Evolutionary conservation across 805 yeast species (phyloP).

Genomic region (Ogataea henricii): DNA sequence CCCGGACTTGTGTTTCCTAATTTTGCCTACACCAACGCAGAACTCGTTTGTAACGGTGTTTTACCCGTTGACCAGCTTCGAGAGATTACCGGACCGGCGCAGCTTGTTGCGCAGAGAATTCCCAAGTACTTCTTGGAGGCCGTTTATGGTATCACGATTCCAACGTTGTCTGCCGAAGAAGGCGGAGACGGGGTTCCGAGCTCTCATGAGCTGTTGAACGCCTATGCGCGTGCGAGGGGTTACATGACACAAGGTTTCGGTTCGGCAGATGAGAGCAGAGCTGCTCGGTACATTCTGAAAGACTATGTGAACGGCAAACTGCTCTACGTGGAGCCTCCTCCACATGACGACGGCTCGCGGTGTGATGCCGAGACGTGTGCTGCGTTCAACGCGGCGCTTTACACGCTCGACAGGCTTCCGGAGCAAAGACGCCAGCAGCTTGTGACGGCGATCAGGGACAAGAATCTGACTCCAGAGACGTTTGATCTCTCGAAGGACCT

Average conservation of each 20-base stretch:
- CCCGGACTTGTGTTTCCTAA: slow-evolving; percentile 99
- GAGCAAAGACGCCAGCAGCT: slow-evolving; percentile 75
- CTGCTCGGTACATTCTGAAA: slow-evolving; percentile 87
- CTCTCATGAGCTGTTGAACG: slow-evolving; percentile 82
- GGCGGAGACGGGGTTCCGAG: slow-evolving; percentile 92
- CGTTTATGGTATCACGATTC: slow-evolving; percentile 87
- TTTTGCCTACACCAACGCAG: slow-evolving; percentile 95
- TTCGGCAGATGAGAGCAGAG: slow-evolving; percentile 93
- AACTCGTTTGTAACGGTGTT: slow-evolving; percentile 97
- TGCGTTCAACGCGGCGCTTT: slow-evolving; percentile 75
- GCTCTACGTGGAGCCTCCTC: slow-evolving; percentile 86
- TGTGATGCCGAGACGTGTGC: slow-evolving; percentile 52
- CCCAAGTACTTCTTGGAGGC: slow-evolving; percentile 91
- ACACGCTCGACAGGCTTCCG: slow-evolving; percentile 64
- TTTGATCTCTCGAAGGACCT: slow-evolving; percentile 73
- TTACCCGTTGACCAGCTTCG: slow-evolving; percentile 95
- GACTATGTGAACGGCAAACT: slow-evolving; percentile 94
- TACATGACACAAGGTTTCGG: slow-evolving; percentile 97
- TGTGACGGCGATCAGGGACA: slow-evolving; percentile 58
- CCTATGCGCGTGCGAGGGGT: slow-evolving; percentile 96
- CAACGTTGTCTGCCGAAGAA: slow-evolving; percentile 71
- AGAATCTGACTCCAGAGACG: slow-evolving; percentile 50
- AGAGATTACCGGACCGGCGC: slow-evolving; percentile 86
- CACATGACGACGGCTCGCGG: slow-evolving; percentile 60
- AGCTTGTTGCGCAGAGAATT: slow-evolving; percentile 80